phyloP scores from a whole-genome alignment of 176 grass and related monocot genomes.

The Paspalum notatum region DNA sequence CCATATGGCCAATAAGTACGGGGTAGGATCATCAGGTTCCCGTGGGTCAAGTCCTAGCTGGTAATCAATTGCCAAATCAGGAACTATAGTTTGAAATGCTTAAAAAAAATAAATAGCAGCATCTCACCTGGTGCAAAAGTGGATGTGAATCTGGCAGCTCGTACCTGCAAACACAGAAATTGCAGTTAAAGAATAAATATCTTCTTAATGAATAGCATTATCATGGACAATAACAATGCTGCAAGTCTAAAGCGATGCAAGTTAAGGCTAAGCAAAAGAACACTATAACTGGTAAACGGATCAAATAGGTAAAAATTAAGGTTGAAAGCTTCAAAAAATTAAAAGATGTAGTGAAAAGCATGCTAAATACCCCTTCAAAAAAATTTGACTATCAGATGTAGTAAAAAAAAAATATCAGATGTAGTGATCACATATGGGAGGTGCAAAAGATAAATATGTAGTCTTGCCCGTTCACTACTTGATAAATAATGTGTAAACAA shows the following conservation, averaged over 20 bases:
- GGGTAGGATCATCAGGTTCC: constrained; percentile 79
- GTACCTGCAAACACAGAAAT: constrained; percentile 65
- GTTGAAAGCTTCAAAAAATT: neutral
- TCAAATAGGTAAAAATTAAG: neutral
- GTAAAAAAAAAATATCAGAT: no score
- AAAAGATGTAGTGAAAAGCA: neutral
- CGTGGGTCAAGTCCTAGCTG: constrained; percentile 80
- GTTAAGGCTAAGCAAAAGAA: constrained; percentile 7
- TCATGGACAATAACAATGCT: neutral
- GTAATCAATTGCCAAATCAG: constrained; percentile 49
- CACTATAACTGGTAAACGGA: neutral
- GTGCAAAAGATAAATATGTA: neutral
- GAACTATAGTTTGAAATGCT: constrained; percentile 32
- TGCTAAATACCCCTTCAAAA: neutral
- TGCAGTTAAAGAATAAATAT: constrained; percentile 24
- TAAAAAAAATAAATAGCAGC: constrained; percentile 17
- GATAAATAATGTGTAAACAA: constrained; percentile 5
- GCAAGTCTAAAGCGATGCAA: constrained; percentile 27
- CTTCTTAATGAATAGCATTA: constrained; percentile 19
- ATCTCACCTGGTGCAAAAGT: constrained; percentile 71
- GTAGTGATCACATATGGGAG: neutral
- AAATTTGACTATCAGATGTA: no score
- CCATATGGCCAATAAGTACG: constrained; percentile 81
- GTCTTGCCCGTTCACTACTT: constrained; percentile 2
- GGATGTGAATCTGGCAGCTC: constrained; percentile 91